These are phyloP conservation scores for Candida hispaniensis DNA, from an alignment of 805 yeast genomes.

Conservation along the genomic window DNA sequence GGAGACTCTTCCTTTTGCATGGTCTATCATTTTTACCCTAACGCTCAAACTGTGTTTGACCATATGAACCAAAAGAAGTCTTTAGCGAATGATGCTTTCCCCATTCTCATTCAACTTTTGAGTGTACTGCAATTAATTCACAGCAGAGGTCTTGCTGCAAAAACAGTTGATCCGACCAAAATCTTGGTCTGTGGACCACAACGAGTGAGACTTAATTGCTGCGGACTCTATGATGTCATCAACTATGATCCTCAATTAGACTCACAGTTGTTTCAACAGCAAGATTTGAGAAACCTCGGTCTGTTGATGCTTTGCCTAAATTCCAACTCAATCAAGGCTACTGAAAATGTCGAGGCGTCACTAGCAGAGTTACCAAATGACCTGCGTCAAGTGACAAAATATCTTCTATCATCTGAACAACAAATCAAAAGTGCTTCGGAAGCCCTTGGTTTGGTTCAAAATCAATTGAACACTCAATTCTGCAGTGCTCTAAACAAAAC, in stretches of 20 bases:
- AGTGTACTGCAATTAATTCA: constrained; percentile 63
- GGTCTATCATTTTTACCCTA: constrained; percentile 79
- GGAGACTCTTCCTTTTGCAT: constrained; percentile 67
- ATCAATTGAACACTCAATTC: constrained; percentile 18
- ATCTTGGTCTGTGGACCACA: constrained; percentile 63
- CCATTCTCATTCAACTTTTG: constrained; percentile 61
- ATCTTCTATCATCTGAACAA: constrained; percentile 15
- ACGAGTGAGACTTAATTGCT: constrained; percentile 58
- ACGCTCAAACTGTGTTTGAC: constrained; percentile 59
- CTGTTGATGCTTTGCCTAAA: constrained; percentile 47
- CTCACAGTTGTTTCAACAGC: constrained; percentile 33
- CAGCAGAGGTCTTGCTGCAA: constrained; percentile 48
- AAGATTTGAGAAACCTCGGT: constrained; percentile 55
- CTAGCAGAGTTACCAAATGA: constrained; percentile 14
- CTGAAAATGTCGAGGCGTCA: constrained; percentile 15
- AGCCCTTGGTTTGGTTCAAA: constrained; percentile 12
- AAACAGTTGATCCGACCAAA: constrained; percentile 53
- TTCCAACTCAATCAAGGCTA: constrained; percentile 18
- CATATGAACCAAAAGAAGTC: constrained; percentile 31
- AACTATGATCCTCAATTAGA: constrained; percentile 26
- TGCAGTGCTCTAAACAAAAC: constrained; percentile 20
- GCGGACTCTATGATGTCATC: constrained; percentile 63
- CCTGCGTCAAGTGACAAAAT: constrained; percentile 22
- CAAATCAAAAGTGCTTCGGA: constrained; percentile 13
- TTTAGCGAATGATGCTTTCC: constrained; percentile 41